Base-by-base conservation (phyloP, 2,329 filamentous ascomycete species). In the Chrysosporium keratinophilum region DNA sequence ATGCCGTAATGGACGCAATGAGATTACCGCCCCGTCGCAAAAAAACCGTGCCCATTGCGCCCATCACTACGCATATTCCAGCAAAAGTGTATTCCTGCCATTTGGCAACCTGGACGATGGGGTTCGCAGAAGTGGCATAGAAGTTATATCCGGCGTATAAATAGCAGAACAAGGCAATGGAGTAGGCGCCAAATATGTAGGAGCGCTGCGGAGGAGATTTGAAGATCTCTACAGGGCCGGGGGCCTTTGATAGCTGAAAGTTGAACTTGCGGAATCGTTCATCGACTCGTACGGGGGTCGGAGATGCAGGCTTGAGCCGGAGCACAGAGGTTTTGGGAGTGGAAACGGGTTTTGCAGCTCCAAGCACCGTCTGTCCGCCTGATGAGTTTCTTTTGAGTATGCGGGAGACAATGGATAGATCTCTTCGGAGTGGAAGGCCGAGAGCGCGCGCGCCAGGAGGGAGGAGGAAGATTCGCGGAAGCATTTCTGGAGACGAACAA, bases 181-280 rank as follows among this genome's bases (percentile, higher is more conserved):
- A 66, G 67, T 83, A 82, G 63, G 79, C 80, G 44, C 79, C 78
- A 59, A 79, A 64, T 57, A 84, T 76, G 66, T 82, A 84, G 68
- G 76, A 75, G 54, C 78, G 77, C 62, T 86, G 82, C 1, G 81
- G 81, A 12, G 81, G 80, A 1, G 78, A 77, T 61, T 83, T 74
- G 71, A 85, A 88, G 42, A 88, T 73, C 2, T 78, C 67, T 6
- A 83, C 81, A 4, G 78, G 74, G 1, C 74, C 69, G n/a, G 74
- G 63, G 58, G 79, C 78, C 55, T 72, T 71, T 12, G 79, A 77
- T 37, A 87, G 74, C 56, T 74, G 34, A 17, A 17, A 54, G 28
- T 54, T 51, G 35, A 60, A 59, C 42, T 51, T 55, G 42, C 52
- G 51, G 33, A 59, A 58, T 42, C 46, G 50, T 9, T 37, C 49